Base-by-base conservation (phyloP, 192 early-diverging fungal species). In the Coemansia erecta region DNA sequence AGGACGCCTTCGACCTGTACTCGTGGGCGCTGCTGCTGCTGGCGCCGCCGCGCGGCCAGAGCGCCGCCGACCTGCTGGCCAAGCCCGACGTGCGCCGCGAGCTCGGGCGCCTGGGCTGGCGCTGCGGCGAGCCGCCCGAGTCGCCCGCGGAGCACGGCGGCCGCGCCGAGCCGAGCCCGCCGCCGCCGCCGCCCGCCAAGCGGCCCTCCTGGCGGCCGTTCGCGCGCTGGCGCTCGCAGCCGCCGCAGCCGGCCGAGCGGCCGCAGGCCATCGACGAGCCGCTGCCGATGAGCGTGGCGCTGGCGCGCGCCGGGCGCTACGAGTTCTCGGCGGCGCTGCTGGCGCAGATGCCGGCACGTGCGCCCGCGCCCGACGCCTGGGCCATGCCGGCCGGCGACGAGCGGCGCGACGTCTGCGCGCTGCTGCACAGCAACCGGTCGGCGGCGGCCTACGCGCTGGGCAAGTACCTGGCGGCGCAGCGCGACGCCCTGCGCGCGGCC, bases 1-100 rank as follows among this genome's bases (percentile, higher is more conserved):
- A 61, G 40, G 81, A 79, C 0, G 83, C 86, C 3, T 77, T 75
- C 60, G 72, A 70, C 12, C 26, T 80, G 26, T 82, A 82, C 60
- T 70, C 80, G 58, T 73, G 71, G 71, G 74, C 80, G 0, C 50
- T 82, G 48, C 53, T 61, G 37, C 60, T 82, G n/a, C 47, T 82
- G 28, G 42, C 53, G 18, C 70, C 70, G 21, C 64, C 56, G 17
- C 54, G 49, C 2, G 67, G 65, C 46, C 63, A 68, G 0, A 57
- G 57, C 14, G 61, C 70, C 0, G 33, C 15, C 51, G 70, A 77
- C 41, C 41, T 76, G 40, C 58, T 77, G 60, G 57, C 28, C 8
- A 50, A 56, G 22, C 21, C 33, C 22, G 26, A 52, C 2, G 61
- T 56, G 40, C 56, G 55, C 17, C 18, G 40, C n/a, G 60, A 64